Evolutionary conservation across 179 eudicot genomes (phyloP), one percentile per base, ranked within the genome.

Genomic region (Amaranthus tricolor): DNA sequence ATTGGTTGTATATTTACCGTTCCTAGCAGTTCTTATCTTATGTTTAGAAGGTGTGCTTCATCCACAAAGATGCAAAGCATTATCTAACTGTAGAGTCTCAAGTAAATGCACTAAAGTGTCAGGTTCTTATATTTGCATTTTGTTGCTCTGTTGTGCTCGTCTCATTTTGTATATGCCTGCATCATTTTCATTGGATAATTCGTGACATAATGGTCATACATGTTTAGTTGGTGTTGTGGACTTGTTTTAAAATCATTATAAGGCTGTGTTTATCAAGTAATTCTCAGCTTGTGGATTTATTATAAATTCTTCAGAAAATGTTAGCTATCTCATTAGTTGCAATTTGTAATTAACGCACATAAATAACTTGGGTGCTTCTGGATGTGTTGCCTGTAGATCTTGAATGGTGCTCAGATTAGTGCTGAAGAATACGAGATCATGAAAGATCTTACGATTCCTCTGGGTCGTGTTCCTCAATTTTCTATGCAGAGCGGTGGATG

Each of bases 361-460:
- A 51, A 9, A 7, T 51, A 20, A 68, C 14, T 51, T 52, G 59
- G 45, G 19, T 52, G 62, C 20, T 40, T 57, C 47, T 62, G 64
- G 66, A 40, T 50, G 68, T 59, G 68, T 55, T 53, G 69, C 78
- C 17, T 79, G 81, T 53, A 94, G 98, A 85, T 92, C 52, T 74
- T 95, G 78, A 91, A 87, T 31, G 89, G 88, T 68, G 92, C 96
- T 17, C 82, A 84, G 70, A 83, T 89, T 69, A 86, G 84, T 57
- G 66, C 78, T 1, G 96, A 88, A 82, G 95, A 95, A 82, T 92
- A 84, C 53, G 90, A 87, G 77, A 81, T 79, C 24, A 85, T 95
- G 95, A 92, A 88, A 84, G 96, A 95, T 74, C 79, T 95, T 24
- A 59, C 93, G 55, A 74, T 95, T 70, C 99, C 99, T n/a, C 90